Evolutionary conservation across 768 basidiomycete species (phyloP).

Genomic region (Leccinellum luteum): DNA sequence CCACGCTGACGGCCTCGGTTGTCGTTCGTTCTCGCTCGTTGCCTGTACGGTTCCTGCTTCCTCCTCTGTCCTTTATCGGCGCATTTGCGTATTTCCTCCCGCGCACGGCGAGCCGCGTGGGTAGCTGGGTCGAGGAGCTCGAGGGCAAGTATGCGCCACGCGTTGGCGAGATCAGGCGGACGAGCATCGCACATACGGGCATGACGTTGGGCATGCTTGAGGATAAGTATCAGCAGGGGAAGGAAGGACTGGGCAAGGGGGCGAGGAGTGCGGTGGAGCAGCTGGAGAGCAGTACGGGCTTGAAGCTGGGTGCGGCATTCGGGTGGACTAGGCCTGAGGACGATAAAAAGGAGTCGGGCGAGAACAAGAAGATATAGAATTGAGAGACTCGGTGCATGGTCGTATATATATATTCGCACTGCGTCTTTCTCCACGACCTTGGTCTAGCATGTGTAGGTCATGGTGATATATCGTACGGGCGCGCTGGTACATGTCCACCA

Average conservation of each 20-base stretch:
- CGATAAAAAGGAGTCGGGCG: conserved; percentile 14
- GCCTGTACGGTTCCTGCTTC: conserved; percentile 67
- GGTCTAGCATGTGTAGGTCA: background rate
- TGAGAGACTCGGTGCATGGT: background rate
- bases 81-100: conserved; percentile 87
- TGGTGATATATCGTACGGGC: background rate
- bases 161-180: conserved; percentile 64
- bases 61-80: conserved; percentile 67
- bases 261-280: conserved; percentile 48
- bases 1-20: conserved; percentile 86
- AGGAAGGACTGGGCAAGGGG: conserved; percentile 42
- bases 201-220: conserved; percentile 60
- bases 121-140: conserved; percentile 59
- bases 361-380: conserved; percentile 15
- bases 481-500: background rate
- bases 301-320: conserved; percentile 64
- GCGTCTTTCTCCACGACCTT: background rate
- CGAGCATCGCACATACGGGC: conserved; percentile 55
- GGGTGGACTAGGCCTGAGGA: conserved; percentile 36
- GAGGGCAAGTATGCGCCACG: conserved; percentile 72
- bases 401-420: conserved; percentile 6
- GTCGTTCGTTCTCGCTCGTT: conserved; percentile 75
- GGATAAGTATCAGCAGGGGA: conserved; percentile 47
- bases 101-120: conserved; percentile 69
- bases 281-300: conserved; percentile 67